Percentiles rank a stretch among this genome's conserved stretches.
These are phyloP conservation scores for Ustilago xerochloae DNA, from an alignment of 1,284 basidiomycete species.

Conservation along the genomic window DNA sequence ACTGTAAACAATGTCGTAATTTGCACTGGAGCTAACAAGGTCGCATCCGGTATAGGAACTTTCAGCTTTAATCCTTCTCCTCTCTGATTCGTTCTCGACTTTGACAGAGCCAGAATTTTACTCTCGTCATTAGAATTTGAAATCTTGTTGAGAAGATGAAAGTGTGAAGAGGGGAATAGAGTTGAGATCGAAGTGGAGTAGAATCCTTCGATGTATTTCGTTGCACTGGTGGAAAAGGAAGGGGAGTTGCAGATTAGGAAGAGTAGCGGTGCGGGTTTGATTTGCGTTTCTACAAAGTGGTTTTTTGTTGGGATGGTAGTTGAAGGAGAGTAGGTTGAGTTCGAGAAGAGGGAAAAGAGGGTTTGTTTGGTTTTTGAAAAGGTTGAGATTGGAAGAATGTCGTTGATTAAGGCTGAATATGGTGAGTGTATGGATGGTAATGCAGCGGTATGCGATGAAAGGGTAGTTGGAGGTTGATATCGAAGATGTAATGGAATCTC, in stretches of 20 bases:
- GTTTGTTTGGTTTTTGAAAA: neutral
- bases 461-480: conserved; percentile 3
- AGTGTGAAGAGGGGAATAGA: conserved; percentile 20
- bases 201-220: conserved; percentile 10
- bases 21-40: conserved; percentile 4
- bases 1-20: conserved; percentile 10
- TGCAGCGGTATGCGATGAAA: neutral
- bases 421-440: neutral
- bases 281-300: neutral
- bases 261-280: conserved; percentile 4
- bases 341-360: neutral
- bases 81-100: neutral
- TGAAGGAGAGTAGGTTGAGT: neutral
- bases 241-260: conserved; percentile 8
- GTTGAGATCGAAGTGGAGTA: neutral
- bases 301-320: neutral
- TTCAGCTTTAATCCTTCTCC: neutral
- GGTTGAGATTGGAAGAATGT: neutral
- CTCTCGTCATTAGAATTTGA: neutral
- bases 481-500: conserved; percentile 23
- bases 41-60: conserved; percentile 2
- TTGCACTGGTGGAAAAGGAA: neutral
- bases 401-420: neutral
- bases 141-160: conserved; percentile 3
- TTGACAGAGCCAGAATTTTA: neutral